A percentile compares a stretch with the other conserved stretches of the same genome.
phyloP scores from a whole-genome alignment of 2,329 filamentous ascomycete species.

The Aspergillus phoenicis region DNA sequence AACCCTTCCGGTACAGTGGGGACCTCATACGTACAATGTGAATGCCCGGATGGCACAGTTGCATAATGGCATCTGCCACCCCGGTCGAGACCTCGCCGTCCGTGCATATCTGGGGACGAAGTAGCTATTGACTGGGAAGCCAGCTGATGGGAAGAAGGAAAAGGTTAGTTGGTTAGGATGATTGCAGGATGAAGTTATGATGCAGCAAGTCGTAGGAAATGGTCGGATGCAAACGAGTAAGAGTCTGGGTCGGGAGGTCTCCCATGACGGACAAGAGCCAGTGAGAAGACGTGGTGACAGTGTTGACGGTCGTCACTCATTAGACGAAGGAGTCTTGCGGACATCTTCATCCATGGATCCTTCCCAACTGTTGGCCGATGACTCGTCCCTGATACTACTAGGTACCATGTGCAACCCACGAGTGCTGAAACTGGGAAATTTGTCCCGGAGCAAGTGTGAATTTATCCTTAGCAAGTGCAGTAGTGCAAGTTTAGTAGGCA shows the following conservation, averaged over 20 bases:
- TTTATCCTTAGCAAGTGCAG: background rate
- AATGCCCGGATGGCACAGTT: slow-evolving; percentile 67
- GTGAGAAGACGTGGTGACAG: background rate
- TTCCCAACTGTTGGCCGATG: slow-evolving; percentile 23
- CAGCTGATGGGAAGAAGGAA: background rate
- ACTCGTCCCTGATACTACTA: background rate
- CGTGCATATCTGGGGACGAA: slow-evolving; percentile 63
- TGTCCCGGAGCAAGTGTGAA: background rate
- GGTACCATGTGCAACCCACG: background rate
- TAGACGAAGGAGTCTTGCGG: background rate
- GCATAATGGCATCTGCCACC: slow-evolving; percentile 74
- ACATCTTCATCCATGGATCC: background rate
- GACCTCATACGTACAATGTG: slow-evolving; percentile 69
- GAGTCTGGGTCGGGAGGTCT: slow-evolving; percentile 7
- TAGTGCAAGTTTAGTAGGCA: background rate
- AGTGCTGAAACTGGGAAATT: background rate
- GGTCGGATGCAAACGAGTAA: background rate
- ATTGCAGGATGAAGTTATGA: background rate
- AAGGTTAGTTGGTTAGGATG: background rate
- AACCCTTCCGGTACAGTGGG: background rate
- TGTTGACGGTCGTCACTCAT: background rate
- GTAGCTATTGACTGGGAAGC: background rate
- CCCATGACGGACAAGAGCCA: background rate
- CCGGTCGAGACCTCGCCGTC: slow-evolving; percentile 76
- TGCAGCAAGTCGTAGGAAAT: background rate